Base-by-base conservation (phyloP, 129 eudicot species). In the Rutidosis leptorrhynchoides region DNA sequence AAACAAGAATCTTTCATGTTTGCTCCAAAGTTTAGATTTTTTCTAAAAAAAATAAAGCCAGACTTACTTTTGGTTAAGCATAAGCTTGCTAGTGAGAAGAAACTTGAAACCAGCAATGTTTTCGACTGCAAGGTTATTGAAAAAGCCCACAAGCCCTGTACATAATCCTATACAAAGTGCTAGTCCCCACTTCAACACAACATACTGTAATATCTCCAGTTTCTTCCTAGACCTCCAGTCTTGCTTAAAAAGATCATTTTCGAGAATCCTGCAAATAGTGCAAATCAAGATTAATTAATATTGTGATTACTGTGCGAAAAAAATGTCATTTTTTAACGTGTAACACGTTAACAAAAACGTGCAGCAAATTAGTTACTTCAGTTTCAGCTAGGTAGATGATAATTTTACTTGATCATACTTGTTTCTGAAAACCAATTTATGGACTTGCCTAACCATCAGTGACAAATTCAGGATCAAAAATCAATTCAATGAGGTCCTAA, bases 221-320 rank as follows among this genome's bases (percentile, higher is more conserved):
- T 77, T 84, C 62, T 86, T 89, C 82, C 99, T 89, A 37, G 97
- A 84, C 51, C 99, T 86, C 99, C 99, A 94, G 67, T 94, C 99
- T 78, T 94, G 96, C 90, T 94, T 94, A 72, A 94, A 84, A n/a
- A 94, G 83, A 32, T 94, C 99, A 65, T 94, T 94, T 74, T 94
- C 99, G 32, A 86, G 20, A 37, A 94, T 86, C 95, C 97, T 94
- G 86, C 78, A 75, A 61, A 67, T 29, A 49, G 26, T 3, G 22
- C 7, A 5, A 77, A 67, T 53, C 23, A 63, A 64, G 9, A 49
- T 32, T 21, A 49, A 22, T 17, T 96, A 70, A 51, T 32, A 6
- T 56, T 9, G 10, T 35, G 10, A 35, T 5, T 6, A 17, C 24
- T 14, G 17, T 46, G 98, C 98, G 62, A 93, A 14, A 46, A 46